Evolutionary conservation across 495 filamentous ascomycete genomes (phyloP), one percentile per base, ranked within the genome.

Genomic region (Friedmanniomyces endolithicus): DNA sequence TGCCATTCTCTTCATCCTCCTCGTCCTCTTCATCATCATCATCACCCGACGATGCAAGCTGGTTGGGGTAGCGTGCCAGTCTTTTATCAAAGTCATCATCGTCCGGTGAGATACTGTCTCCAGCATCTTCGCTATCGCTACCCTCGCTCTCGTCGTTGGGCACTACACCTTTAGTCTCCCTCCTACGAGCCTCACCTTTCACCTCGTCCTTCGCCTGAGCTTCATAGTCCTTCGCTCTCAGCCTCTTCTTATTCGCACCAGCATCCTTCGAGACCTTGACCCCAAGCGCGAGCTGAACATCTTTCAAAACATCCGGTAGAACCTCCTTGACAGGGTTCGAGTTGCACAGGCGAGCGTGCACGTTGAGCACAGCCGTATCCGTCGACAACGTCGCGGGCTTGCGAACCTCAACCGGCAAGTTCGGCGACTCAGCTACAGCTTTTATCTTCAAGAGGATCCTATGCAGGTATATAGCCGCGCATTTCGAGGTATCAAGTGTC

Each of bases 281-380:
- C 7, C 79, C 78, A 46, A 94, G 64, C 22, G 79, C 69, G 44
- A 67, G 70, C 59, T 80, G 79, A 39, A 95, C 75, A 31, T 73
- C 80, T 27, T 70, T 73, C 58, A 95, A 66, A 0, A 82, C 74
- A 52, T 76, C 73, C 25, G 73, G 74, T 52, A 90, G 70, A 9
- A 78, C 79, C 56, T 82, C 78, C 71, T 84, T 83, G 14, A 92
- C 86, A 1, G 81, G 77, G 23, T 76, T 82, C 22, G 82, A 82
- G 60, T 87, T 90, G 65, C 77, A 94, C 48, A 98, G 68, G 56
- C 85, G 77, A 56, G 86, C 89, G 35, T 77, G 79, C 11, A 97
- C 88, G 72, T 95, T 95, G 29, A 76, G 70, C 33, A 74, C 62
- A 12, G 73, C 74, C 12, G 67, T 39, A 34, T 70, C 68, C 48